Evolutionary conservation across 1,139 yeast genomes (phyloP).

Genomic region (Hyphopichia khmerensis): DNA sequence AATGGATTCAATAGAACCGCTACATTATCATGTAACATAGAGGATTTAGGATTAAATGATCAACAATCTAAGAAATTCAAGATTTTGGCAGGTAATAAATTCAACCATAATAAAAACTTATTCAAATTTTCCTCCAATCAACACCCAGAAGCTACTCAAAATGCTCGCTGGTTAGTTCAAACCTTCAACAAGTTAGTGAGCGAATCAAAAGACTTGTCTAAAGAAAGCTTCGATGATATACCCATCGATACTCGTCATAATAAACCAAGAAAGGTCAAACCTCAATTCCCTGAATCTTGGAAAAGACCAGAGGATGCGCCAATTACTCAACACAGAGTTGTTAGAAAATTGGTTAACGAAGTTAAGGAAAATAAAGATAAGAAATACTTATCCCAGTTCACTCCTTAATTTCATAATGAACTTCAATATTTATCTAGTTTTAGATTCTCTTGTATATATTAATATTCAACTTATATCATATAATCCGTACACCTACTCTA

Average conservation of each 20-base stretch:
- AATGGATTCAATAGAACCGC: slow-evolving; percentile 76
- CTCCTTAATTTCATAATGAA: slow-evolving; percentile 17
- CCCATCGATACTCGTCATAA: slow-evolving; percentile 82
- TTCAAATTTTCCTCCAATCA: slow-evolving; percentile 64
- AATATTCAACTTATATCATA: neutral
- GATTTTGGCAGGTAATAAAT: slow-evolving; percentile 76
- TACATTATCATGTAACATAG: slow-evolving; percentile 52
- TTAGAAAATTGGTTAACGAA: slow-evolving; percentile 33
- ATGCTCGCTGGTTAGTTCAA: slow-evolving; percentile 71
- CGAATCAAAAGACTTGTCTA: slow-evolving; percentile 62
- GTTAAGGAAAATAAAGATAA: slow-evolving; percentile 34
- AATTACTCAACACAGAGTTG: slow-evolving; percentile 29
- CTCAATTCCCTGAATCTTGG: slow-evolving; percentile 80
- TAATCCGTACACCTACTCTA: neutral
- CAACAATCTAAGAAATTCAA: slow-evolving; percentile 70
- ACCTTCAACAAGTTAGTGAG: slow-evolving; percentile 58
- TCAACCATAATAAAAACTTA: slow-evolving; percentile 56
- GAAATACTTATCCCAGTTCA: slow-evolving; percentile 23
- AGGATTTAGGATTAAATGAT: slow-evolving; percentile 51
- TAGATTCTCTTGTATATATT: slow-evolving; percentile 4
- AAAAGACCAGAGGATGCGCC: slow-evolving; percentile 73
- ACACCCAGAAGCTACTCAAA: slow-evolving; percentile 80
- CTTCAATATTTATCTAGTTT: neutral
- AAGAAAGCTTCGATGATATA: slow-evolving; percentile 65
- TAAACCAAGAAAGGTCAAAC: slow-evolving; percentile 42